These are phyloP conservation scores for Crepidotus variabilis DNA, from an alignment of 768 basidiomycete species.

Conservation along the genomic window DNA sequence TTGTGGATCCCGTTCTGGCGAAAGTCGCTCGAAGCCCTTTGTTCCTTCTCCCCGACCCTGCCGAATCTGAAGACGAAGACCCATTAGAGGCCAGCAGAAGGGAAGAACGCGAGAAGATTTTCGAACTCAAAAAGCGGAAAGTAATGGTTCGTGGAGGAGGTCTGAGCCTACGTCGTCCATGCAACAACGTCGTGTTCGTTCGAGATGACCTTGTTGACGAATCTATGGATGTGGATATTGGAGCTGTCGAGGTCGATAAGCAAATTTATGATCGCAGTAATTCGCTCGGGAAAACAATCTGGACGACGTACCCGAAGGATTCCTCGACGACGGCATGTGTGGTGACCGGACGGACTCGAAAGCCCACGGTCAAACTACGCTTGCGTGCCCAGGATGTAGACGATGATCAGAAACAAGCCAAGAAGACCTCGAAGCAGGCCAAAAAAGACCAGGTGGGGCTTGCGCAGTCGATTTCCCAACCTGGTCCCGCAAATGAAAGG, in stretches of 20 bases:
- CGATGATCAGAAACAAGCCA: background rate
- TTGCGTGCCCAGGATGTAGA: background rate
- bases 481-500: too few relatives aligned
- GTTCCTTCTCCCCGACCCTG: conserved; percentile 28
- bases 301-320: background rate
- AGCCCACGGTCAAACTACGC: background rate
- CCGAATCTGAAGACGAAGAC: conserved; percentile 35
- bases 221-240: conserved; percentile 57
- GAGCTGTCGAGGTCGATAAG: conserved; percentile 23
- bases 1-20: conserved; percentile 48
- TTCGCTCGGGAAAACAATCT: background rate
- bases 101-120: conserved; percentile 48
- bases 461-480: too few relatives aligned
- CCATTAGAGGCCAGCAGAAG: conserved; percentile 30
- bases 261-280: background rate
- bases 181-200: conserved; percentile 42
- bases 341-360: background rate
- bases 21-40: conserved; percentile 25
- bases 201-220: conserved; percentile 58
- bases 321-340: background rate
- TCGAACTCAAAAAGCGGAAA: conserved; percentile 53
- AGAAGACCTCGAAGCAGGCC: conserved; percentile 4
- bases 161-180: conserved; percentile 28
- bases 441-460: background rate
- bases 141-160: conserved; percentile 24